These are phyloP conservation scores for Pyricularia sp. DNA, from an alignment of 2,329 filamentous ascomycete species.

Conservation along the genomic window DNA sequence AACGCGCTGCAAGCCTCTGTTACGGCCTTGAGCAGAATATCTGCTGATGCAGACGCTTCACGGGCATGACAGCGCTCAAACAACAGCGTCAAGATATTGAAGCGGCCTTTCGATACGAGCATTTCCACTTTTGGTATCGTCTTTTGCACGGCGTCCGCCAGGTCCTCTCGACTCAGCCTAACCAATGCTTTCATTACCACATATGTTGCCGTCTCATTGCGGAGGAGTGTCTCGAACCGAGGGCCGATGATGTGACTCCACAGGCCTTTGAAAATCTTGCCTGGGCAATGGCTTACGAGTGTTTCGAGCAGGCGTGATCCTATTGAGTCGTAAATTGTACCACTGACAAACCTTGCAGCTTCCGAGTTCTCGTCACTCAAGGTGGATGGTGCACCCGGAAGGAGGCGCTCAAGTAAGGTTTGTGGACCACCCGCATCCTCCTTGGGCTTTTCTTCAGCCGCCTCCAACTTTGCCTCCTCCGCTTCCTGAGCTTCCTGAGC, in stretches of 20 bases:
- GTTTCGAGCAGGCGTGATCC: conserved; percentile 86
- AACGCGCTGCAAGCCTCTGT: conserved; percentile 38
- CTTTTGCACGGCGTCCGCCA: conserved; percentile 61
- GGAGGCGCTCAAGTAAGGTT: conserved; percentile 63
- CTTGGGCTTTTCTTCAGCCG: conserved; percentile 17
- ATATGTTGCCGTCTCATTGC: conserved; percentile 86
- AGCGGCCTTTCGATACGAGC: conserved; percentile 66
- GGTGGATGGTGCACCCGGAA: conserved; percentile 65
- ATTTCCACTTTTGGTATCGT: conserved; percentile 57
- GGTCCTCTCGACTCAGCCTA: conserved; percentile 77
- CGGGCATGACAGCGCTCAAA: conserved; percentile 66
- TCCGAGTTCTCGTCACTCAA: conserved; percentile 64
- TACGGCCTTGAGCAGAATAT: conserved; percentile 39
- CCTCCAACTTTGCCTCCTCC: conserved; percentile 20
- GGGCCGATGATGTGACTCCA: conserved; percentile 73
- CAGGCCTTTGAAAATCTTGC: conserved; percentile 83
- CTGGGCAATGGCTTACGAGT: conserved; percentile 70
- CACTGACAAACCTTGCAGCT: conserved; percentile 69
- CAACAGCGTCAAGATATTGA: conserved; percentile 69
- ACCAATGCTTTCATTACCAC: conserved; percentile 76
- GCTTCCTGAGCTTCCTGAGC: conserved; percentile 12
- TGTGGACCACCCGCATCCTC: conserved; percentile 1
- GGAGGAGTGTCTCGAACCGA: conserved; percentile 68
- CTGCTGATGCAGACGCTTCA: conserved; percentile 10
- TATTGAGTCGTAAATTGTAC: conserved; percentile 80